phyloP scores from a whole-genome alignment of 495 filamentous ascomycete species.

The Rusavskia elegans region DNA sequence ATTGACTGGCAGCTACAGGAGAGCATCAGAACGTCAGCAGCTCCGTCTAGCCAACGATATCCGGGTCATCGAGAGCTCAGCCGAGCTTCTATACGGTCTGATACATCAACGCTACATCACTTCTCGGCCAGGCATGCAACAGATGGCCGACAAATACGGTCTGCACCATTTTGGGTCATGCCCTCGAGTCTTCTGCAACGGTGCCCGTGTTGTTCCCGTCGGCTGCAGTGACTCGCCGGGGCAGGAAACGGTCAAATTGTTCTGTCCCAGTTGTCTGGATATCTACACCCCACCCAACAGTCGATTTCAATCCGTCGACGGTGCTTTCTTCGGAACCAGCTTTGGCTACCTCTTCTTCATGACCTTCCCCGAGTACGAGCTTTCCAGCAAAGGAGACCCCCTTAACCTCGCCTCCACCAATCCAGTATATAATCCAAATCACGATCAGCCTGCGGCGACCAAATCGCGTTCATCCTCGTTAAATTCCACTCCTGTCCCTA shows the following conservation, averaged over 20 bases:
- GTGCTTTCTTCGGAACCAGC: constrained; percentile 94
- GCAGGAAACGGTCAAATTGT: constrained; percentile 94
- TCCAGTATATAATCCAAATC: constrained; percentile 8
- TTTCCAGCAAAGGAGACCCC: constrained; percentile 27
- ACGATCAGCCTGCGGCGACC: constrained; percentile 19
- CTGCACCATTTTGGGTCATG: constrained; percentile 88
- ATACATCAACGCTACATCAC: constrained; percentile 99
- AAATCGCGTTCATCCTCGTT: constrained; percentile 23
- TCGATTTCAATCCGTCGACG: constrained; percentile 93
- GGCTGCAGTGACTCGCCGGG: constrained; percentile 87
- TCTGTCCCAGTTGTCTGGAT: constrained; percentile 92
- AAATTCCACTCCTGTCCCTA: constrained; percentile 14
- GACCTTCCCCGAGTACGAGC: constrained; percentile 90
- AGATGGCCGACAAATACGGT: constrained; percentile 99
- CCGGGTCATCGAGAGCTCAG: constrained; percentile 88
- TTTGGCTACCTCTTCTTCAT: constrained; percentile 93
- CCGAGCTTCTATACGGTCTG: constrained; percentile 91
- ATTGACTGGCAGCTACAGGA: constrained; percentile 38
- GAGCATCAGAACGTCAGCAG: constrained; percentile 55
- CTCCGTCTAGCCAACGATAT: constrained; percentile 79
- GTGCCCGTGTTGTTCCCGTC: constrained; percentile 77
- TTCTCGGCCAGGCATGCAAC: constrained; percentile 89
- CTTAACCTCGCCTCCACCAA: constrained; percentile 13
- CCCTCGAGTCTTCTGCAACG: constrained; percentile 76
- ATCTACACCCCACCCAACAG: constrained; percentile 96